A percentile compares a stretch with the other conserved stretches of the same genome.
phyloP scores from a whole-genome alignment of 1,139 yeast species.

The Lodderomyces elongisporus region DNA sequence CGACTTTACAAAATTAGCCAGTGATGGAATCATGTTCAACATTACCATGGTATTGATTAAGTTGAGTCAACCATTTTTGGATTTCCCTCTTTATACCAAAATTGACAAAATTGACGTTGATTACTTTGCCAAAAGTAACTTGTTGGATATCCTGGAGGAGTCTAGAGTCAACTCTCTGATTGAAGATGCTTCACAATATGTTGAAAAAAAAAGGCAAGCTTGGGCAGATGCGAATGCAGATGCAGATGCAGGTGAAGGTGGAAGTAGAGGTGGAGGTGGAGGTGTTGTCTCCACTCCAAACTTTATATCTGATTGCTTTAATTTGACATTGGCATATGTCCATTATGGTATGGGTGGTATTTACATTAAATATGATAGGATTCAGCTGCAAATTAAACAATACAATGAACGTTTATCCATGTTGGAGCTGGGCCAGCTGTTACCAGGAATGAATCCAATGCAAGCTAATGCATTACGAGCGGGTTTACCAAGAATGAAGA shows the following conservation, averaged over 20 bases:
- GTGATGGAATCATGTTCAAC: slow-evolving; percentile 82
- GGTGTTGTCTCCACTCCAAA: slow-evolving; percentile 36
- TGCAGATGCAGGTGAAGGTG: slow-evolving; percentile 13
- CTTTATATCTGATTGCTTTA: slow-evolving; percentile 87
- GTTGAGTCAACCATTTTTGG: slow-evolving; percentile 81
- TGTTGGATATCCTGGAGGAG: slow-evolving; percentile 70
- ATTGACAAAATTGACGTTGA: slow-evolving; percentile 72
- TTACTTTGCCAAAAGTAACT: slow-evolving; percentile 48
- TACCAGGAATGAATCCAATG: slow-evolving; percentile 26
- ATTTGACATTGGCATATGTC: slow-evolving; percentile 67
- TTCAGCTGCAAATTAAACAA: slow-evolving; percentile 50
- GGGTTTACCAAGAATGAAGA: slow-evolving; percentile 45
- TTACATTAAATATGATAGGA: slow-evolving; percentile 50
- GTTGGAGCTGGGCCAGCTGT: slow-evolving; percentile 30
- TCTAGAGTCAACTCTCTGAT: slow-evolving; percentile 76
- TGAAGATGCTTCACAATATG: slow-evolving; percentile 61
- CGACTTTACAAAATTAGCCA: slow-evolving; percentile 58
- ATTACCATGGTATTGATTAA: slow-evolving; percentile 61
- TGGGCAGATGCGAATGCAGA: not conserved
- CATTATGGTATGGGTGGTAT: slow-evolving; percentile 91
- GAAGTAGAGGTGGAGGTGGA: slow-evolving; percentile 12
- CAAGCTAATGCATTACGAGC: slow-evolving; percentile 26
- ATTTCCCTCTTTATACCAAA: slow-evolving; percentile 53
- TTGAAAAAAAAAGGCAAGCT: slow-evolving; percentile 18
- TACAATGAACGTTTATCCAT: slow-evolving; percentile 47